A percentile compares a stretch with the other conserved stretches of the same genome.
phyloP scores from a whole-genome alignment of 208 protist genomes.

The Crithidia brevicula region DNA sequence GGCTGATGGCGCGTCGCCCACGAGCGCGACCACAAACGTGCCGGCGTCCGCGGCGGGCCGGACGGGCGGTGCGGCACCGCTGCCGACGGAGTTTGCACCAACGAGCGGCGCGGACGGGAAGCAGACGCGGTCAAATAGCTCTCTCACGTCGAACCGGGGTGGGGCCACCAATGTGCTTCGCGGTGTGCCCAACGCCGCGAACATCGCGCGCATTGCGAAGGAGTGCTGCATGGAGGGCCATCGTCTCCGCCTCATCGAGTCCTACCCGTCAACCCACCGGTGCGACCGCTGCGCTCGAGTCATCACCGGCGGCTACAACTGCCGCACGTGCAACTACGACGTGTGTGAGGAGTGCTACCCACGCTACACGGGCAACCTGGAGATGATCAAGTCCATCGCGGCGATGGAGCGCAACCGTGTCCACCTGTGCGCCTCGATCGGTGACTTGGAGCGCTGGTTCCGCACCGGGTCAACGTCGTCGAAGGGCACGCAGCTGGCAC shows the following conservation, averaged over 20 bases:
- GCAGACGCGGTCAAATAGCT: conserved; percentile 5
- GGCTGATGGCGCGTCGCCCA: not conserved
- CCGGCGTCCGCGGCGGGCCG: not conserved
- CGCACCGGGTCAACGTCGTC: conserved; percentile 74
- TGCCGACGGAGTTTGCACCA: not conserved
- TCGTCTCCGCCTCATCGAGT: conserved; percentile 31
- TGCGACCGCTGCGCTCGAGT: conserved; percentile 51
- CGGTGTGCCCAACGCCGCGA: conserved; percentile 11
- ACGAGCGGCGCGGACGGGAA: not conserved
- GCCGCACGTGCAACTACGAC: conserved; percentile 62
- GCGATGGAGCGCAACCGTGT: conserved; percentile 45
- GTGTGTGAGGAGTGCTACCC: conserved; percentile 56
- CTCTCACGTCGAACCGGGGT: conserved; percentile 8
- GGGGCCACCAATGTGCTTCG: conserved; percentile 13
- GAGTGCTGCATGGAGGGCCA: conserved; percentile 73
- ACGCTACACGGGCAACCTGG: conserved; percentile 45
- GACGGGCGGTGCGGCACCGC: not conserved
- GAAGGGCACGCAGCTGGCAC: conserved; percentile 69
- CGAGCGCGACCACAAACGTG: conserved; percentile 1
- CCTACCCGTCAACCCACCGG: conserved; percentile 8
- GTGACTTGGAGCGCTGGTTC: conserved; percentile 86
- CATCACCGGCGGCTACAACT: conserved; percentile 43
- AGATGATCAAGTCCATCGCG: conserved; percentile 25
- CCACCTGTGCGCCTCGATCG: conserved; percentile 73
- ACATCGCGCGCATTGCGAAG: conserved; percentile 18